Base-by-base conservation (phyloP, 805 yeast species). In the Yamadazyma endophytica region DNA sequence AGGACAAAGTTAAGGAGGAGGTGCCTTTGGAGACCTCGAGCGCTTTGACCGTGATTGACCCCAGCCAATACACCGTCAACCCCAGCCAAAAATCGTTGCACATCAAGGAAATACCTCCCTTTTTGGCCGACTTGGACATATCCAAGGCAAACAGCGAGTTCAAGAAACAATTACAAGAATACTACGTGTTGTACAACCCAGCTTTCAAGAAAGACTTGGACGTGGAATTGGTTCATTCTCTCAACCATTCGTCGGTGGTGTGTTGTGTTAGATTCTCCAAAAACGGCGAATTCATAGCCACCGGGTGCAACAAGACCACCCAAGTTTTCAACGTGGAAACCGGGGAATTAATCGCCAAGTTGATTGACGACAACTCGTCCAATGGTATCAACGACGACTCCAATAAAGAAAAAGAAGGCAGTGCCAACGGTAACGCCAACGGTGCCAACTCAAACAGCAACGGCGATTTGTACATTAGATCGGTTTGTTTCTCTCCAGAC, bases 401-500 rank as follows among this genome's bases (percentile, higher is more conserved):
- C 20, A 50, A 50, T 17, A 64, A 58, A 15, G 54, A 48, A 25
- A 63, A 61, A 15, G 56, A 48, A 25, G 20, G 24, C 25, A 14
- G 37, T 6, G 18, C 17, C 9, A 26, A 21, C 17, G 28, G 28
- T 5, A 21, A 23, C 18, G 21, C 9, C 11, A 50, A 45, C 37
- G n/a, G n/a, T n/a, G 60, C 64, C 19, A 47, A 36, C 25, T 33
- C 42, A 21, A 77, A 74, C 35, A 80, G 80, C 37, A 79, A 74
- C 38, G 88, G 85, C 32, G 97, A 90, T 59, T 70, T 90, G 51
- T 90, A 90, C 64, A 89, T 90, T 45, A 77, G 98, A 50, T 84
- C 95, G 2, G 97, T 92, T 32, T 89, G 97, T 57, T 90, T 90
- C 67, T 83, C 95, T 3, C 97, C 98, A 29, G 96, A 90, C 62